A percentile compares a stretch with the other conserved stretches of the same genome.
These are phyloP conservation scores for Herpetomonas tarakana DNA, from an alignment of 208 protist genomes.

Conservation along the genomic window DNA sequence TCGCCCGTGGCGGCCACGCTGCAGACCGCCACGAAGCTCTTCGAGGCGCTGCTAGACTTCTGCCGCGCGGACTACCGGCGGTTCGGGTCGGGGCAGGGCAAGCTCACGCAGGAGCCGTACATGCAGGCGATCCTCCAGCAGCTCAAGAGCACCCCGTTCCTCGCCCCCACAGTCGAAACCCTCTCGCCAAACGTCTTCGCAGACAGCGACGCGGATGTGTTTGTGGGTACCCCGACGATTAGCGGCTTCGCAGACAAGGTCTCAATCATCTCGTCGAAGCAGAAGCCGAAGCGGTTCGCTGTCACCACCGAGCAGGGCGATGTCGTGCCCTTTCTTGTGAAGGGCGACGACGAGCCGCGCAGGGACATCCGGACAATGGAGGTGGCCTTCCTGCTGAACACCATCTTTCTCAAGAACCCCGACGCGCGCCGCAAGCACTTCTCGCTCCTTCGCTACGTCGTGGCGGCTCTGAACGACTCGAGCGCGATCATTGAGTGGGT, in stretches of 20 bases:
- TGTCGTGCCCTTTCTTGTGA: slow-evolving; percentile 87
- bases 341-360: slow-evolving; percentile 91
- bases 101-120: slow-evolving; percentile 49
- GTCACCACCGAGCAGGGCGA: slow-evolving; percentile 73
- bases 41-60: slow-evolving; percentile 69
- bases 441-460: slow-evolving; percentile 79
- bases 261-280: slow-evolving; percentile 84
- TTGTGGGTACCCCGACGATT: slow-evolving; percentile 63
- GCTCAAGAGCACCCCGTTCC: slow-evolving; percentile 39
- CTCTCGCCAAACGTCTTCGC: slow-evolving; percentile 57
- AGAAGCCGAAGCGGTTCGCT: slow-evolving; percentile 92
- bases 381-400: slow-evolving; percentile 92
- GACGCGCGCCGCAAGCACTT: slow-evolving; percentile 83
- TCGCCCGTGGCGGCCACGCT: slow-evolving; percentile 26
- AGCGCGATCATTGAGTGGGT: slow-evolving; percentile 96
- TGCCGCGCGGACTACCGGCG: slow-evolving; percentile 54
- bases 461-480: slow-evolving; percentile 88
- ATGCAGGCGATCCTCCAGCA: slow-evolving; percentile 52
- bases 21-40: slow-evolving; percentile 46
- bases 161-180: slow-evolving; percentile 73
- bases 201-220: slow-evolving; percentile 27
- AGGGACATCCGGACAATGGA: slow-evolving; percentile 98
- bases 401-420: slow-evolving; percentile 80
- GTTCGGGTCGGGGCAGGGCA: slow-evolving; percentile 22
- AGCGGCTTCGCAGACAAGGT: slow-evolving; percentile 65